Evolutionary conservation across 2,329 filamentous ascomycete genomes (phyloP), one percentile per base, ranked within the genome.

Genomic region (Claviceps pazoutovae): DNA sequence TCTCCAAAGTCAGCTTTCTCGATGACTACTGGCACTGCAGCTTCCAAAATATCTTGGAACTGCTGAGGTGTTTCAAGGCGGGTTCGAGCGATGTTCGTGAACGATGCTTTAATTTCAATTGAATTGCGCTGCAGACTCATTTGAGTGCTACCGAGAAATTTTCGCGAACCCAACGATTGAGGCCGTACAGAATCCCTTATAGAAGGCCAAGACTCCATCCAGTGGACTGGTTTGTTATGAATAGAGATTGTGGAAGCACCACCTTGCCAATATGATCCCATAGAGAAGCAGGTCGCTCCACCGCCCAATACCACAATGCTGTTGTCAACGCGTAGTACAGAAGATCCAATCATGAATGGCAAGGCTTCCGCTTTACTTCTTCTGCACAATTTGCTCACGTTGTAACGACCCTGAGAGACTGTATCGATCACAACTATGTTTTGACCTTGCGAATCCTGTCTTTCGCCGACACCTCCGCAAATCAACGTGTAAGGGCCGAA

Each of bases 251-350:
- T 63, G 49, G 72, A 83, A 13, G 74, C 70, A 1, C 79, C 79
- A 36, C 74, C 73, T 49, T 89, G 90, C 86, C 87, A 94, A 60
- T 80, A 89, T 6, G 86, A 86, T 1, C 89, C 89, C 75, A 95
- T 95, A 0, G 87, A 89, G 70, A 95, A 95, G 64, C 88, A 95
- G 0, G 88, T 87, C 16, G 86, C 88, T 39, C 88, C 90, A 16
- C 90, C 90, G 1, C 88, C 88, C 47, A 85, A 66, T 7, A 94
- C 68, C 9, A 87, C 60, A 3, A 89, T 59, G 17, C 75, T 67
- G 34, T 72, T 68, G 43, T 70, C 68, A 1, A 75, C 67, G 30
- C 69, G 62, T 14, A 76, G 66, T 7, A 76, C 70, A 4, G 81
- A 81, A 51, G 82, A 76, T 2, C 90, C 88, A 49, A 88, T 73